Conservation (phyloP, 306 rosid species). For the Datisca glomerata region DNA sequence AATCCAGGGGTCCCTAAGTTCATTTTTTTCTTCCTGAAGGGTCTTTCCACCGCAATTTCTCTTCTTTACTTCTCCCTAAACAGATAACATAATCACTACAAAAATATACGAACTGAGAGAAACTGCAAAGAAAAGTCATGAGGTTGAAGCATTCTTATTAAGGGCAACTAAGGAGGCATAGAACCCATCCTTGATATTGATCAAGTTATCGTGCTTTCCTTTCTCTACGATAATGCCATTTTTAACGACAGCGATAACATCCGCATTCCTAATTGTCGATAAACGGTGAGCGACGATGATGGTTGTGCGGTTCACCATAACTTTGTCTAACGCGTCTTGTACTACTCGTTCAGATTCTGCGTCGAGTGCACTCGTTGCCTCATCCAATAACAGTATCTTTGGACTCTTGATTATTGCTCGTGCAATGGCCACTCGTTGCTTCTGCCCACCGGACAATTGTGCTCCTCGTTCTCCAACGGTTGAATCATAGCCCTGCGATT, state of each 20-base stretch:
- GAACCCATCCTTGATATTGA: conserved; percentile 35
- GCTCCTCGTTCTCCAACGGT: conserved; percentile 57
- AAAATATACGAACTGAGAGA: too few species aligned
- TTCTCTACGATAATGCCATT: conserved; percentile 58
- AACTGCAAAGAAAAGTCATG: too few species aligned
- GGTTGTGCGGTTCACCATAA: conserved; percentile 49
- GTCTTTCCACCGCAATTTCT: too few species aligned
- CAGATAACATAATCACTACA: too few species aligned
- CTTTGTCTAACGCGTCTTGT: conserved; percentile 58
- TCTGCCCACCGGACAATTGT: conserved; percentile 74
- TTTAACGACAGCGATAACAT: conserved; percentile 54
- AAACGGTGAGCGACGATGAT: conserved; percentile 61
- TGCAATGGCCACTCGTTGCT: conserved; percentile 71
- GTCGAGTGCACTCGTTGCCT: conserved; percentile 79
- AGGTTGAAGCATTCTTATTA: conserved; percentile 28
- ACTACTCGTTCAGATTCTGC: conserved; percentile 67
- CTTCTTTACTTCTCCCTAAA: too few species aligned
- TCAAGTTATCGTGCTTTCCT: conserved; percentile 53
- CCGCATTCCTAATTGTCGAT: conserved; percentile 49
- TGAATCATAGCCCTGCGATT: conserved; percentile 59
- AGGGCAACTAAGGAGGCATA: conserved; percentile 60
- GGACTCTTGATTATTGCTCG: conserved; percentile 62
- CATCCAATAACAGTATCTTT: conserved; percentile 50
- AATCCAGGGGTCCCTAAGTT: too few species aligned
- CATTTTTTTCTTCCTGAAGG: too few species aligned